Evolutionary conservation across 1,139 yeast genomes (phyloP), one percentile per base, ranked within the genome.

Genomic region (Suhomyces chickasaworum): DNA sequence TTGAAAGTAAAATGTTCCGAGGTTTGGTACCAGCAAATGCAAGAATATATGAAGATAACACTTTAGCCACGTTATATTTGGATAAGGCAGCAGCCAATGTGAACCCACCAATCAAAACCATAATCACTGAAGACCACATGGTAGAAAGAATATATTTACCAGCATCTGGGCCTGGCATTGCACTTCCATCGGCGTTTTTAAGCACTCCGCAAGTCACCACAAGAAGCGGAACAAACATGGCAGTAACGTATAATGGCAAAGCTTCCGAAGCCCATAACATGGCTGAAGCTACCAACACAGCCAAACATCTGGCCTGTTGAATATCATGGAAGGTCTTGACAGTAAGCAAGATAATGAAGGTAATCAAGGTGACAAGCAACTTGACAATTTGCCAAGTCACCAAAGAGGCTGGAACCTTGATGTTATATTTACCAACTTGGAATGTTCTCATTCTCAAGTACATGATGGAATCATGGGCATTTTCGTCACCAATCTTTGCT

Each of bases 101-200:
- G 66, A 91, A 91, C 2, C 98, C 98, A 54, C 98, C 98, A 21
- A 91, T 70, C 47, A 91, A 73, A 41, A 91, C 73, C 86, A 90
- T 82, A 54, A 91, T 88, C 15, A 90, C 95, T 1, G 97, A 89
- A 5, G 95, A 85, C 97, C 97, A 91, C 98, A 91, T 91, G 21
- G 89, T 75, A 1, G 89, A 73, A 54, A 93, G 78, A 48, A 91
- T 89, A 60, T 78, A 88, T 55, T 81, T 79, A 2, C 96, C 84
- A 0, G 97, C 86, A 2, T 76, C 83, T 0, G 79, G 71, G 0
- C 95, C 86, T 1, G 68, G 58, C 78, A 89, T 73, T 20, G 73
- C 65, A 3, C 72, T 66, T 1, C 79, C 81, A 35, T 73, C 74
- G 4, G 77, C 73, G 51, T 78, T 72, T 51, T 86, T 81, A 55